Percentiles rank a stretch among this genome's conserved stretches.
Evolutionary conservation across 2,329 filamentous ascomycete species (phyloP).

Genomic region (Aspergillus tanneri): DNA sequence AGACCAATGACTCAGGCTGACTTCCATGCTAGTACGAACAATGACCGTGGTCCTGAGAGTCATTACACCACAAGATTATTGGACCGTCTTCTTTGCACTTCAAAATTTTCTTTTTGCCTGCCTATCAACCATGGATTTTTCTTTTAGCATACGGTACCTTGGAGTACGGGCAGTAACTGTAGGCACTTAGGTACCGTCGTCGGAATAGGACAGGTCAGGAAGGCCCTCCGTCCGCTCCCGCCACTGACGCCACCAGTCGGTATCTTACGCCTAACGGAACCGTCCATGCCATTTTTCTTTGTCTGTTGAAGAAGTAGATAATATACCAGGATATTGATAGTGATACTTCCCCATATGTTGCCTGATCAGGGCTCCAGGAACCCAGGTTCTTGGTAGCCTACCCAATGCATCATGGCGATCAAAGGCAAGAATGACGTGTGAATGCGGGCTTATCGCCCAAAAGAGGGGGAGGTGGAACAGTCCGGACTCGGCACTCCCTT

Average conservation of each 20-base stretch:
- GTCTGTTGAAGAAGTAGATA: too few relatives aligned
- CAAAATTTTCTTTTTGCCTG: too few relatives aligned
- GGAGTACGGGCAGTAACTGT: too few relatives aligned
- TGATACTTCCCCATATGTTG: too few relatives aligned
- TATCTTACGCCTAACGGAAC: constrained; percentile 7
- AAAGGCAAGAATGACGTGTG: constrained; percentile 21
- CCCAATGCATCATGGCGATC: background rate
- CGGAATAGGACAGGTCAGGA: background rate
- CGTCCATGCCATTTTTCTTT: constrained; percentile 1
- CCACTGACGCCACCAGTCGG: constrained; percentile 28
- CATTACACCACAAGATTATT: too few relatives aligned
- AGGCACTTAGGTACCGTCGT: too few relatives aligned
- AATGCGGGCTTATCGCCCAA: constrained; percentile 7
- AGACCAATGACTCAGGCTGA: constrained; percentile 8
- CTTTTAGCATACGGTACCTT: background rate
- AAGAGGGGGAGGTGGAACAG: constrained; percentile 8
- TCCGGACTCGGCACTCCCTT: too few relatives aligned
- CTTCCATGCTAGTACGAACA: background rate
- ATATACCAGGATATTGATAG: too few relatives aligned
- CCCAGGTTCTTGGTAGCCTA: background rate
- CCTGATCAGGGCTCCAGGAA: background rate
- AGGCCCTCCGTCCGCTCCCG: constrained; percentile 20
- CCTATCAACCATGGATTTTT: too few relatives aligned
- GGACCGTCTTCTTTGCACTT: too few relatives aligned
- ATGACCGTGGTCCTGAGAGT: background rate